A percentile compares a stretch with the other conserved stretches of the same genome.
These are phyloP conservation scores for Endoconidiophora polonica DNA, from an alignment of 2,329 filamentous ascomycete species.

Conservation along the genomic window DNA sequence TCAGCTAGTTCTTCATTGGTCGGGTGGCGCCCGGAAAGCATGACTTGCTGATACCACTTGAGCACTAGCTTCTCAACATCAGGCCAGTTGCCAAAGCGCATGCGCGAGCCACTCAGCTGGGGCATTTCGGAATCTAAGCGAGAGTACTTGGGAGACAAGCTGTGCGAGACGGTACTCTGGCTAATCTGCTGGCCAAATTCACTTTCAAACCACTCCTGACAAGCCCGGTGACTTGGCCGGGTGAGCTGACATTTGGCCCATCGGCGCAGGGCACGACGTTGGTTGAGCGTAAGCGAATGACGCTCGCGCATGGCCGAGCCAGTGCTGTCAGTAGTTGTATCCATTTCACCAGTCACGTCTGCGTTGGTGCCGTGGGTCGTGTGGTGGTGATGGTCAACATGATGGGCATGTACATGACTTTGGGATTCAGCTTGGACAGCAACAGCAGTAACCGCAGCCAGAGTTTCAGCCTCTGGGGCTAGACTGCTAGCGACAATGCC, in stretches of 20 bases:
- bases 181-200: conserved; percentile 44
- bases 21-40: conserved; percentile 36
- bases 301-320: conserved; percentile 27
- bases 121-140: conserved; percentile 42
- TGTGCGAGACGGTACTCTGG: conserved; percentile 47
- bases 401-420: neutral
- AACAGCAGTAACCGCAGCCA: conserved; percentile 4
- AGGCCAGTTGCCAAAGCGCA: conserved; percentile 48
- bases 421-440: neutral
- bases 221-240: conserved; percentile 42
- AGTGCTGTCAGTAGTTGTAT: neutral
- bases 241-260: conserved; percentile 41
- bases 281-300: conserved; percentile 44
- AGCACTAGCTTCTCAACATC: conserved; percentile 43
- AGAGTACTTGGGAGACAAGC: conserved; percentile 43
- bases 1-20: conserved; percentile 47
- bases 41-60: conserved; percentile 37
- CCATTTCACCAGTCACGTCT: neutral
- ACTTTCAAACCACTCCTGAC: conserved; percentile 44
- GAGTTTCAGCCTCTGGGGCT: conserved; percentile 5
- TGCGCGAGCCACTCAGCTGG: conserved; percentile 43
- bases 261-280: conserved; percentile 41
- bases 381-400: neutral
- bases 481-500: conserved; percentile 3
- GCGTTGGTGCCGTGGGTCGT: neutral